Percentiles rank a stretch among this genome's conserved stretches.
These are phyloP conservation scores for Primulina tabacum DNA, from an alignment of 257 asterid genomes.

Conservation along the genomic window DNA sequence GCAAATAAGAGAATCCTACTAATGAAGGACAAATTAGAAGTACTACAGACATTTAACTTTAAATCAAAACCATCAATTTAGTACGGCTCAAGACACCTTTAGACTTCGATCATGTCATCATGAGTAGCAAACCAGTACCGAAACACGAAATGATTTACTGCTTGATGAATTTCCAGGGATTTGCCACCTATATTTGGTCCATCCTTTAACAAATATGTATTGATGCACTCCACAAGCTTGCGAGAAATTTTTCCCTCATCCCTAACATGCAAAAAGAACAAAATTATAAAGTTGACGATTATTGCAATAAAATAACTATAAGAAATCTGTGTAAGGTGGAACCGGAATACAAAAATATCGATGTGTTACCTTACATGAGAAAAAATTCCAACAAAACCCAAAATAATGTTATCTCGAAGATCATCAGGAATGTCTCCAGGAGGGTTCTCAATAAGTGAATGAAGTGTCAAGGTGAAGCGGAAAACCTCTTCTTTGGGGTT, in stretches of 20 bases:
- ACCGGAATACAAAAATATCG: slow-evolving; percentile 16
- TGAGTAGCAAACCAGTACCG: slow-evolving; percentile 77
- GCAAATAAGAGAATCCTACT: slow-evolving; percentile 74
- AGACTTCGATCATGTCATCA: slow-evolving; percentile 67
- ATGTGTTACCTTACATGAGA: slow-evolving; percentile 57
- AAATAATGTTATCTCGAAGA: slow-evolving; percentile 61
- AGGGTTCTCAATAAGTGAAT: slow-evolving; percentile 88
- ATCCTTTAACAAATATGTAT: slow-evolving; percentile 69
- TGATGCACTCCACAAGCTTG: slow-evolving; percentile 86
- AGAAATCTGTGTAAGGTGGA: slow-evolving; percentile 1
- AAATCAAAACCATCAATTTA: slow-evolving; percentile 19
- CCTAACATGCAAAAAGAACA: slow-evolving; percentile 41
- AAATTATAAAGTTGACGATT: slow-evolving; percentile 23
- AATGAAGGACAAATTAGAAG: slow-evolving; percentile 28
- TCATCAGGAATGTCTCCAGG: slow-evolving; percentile 84
- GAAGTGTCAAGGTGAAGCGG: slow-evolving; percentile 80
- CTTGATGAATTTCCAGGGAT: slow-evolving; percentile 77
- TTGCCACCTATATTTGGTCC: slow-evolving; percentile 87
- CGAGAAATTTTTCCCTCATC: slow-evolving; percentile 84
- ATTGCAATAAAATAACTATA: slow-evolving; percentile 19
- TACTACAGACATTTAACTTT: slow-evolving; percentile 5
- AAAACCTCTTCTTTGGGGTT: slow-evolving; percentile 79
- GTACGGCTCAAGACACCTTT: slow-evolving; percentile 48
- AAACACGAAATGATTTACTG: slow-evolving; percentile 66
- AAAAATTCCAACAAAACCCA: slow-evolving; percentile 68